These are phyloP conservation scores for Taphrina betulina DNA, from an alignment of 1,139 yeast genomes.

Conservation along the genomic window DNA sequence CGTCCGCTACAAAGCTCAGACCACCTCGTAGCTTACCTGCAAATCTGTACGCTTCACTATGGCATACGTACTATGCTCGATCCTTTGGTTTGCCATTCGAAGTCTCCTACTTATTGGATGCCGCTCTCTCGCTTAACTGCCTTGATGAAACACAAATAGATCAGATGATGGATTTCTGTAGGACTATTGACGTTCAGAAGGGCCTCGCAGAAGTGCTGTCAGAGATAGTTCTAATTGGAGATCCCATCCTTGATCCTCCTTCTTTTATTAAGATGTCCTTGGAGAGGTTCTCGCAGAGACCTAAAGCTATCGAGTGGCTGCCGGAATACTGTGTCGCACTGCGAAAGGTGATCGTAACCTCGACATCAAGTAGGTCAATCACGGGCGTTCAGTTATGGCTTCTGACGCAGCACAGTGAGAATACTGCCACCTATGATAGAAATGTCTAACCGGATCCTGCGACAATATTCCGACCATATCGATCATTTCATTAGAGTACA, in stretches of 20 bases:
- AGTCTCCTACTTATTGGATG: background rate
- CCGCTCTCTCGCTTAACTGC: background rate
- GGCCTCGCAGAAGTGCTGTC: background rate
- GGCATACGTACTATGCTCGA: background rate
- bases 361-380: constrained; percentile 8
- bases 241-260: background rate
- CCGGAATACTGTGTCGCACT: constrained; percentile 2
- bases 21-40: background rate
- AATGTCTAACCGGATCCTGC: constrained; percentile 24
- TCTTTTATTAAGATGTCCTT: background rate
- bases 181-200: too few relatives aligned
- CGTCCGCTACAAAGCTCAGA: background rate
- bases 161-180: too few relatives aligned
- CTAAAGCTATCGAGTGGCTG: background rate
- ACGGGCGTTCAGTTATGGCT: too few relatives aligned
- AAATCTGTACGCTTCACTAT: background rate
- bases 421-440: constrained; percentile 18
- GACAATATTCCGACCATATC: constrained; percentile 6
- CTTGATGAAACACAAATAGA: too few relatives aligned
- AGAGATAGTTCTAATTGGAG: constrained; percentile 2
- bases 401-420: too few relatives aligned
- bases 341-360: constrained; percentile 10
- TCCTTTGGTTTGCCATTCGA: background rate
- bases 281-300: too few relatives aligned
- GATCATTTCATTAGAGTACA: constrained; percentile 30